Evolutionary conservation across 2,329 filamentous ascomycete genomes (phyloP), one percentile per base, ranked within the genome.

Genomic region (Sclerotinia glacialis): DNA sequence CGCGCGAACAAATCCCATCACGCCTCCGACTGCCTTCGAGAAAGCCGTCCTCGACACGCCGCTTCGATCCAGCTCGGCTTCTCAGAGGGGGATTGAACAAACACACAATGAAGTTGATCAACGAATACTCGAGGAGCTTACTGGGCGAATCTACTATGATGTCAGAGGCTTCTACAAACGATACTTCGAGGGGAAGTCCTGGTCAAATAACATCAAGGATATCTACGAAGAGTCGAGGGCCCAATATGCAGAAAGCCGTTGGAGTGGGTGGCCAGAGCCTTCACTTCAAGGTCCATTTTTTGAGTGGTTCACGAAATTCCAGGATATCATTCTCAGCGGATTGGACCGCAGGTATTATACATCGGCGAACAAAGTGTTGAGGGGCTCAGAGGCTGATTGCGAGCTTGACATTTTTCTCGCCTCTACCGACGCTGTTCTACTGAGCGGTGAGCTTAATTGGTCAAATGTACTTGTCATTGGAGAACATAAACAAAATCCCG

Each of bases 311-410:
- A 31, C 5, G 31, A 31, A 31, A 31, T 31, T 31, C 67, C 63
- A 74, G 65, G 69, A 72, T 50, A 68, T 62, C 66, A 40, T 72
- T 67, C 61, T 73, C 58, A 69, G 66, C 53, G 67, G 69, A 72
- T 67, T 71, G 66, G 11, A 63, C 66, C 65, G 63, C 34, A 71
- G 50, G 53, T 73, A 72, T 52, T 73, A 72, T 58, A 74, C 65
- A 71, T 72, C 65, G 67, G 69, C 69, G 64, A 74, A 72, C 62
- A 69, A 72, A 72, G 67, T 70, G 49, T 69, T 74, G 60, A 72
- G 63, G 55, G 70, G 69, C 61, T 31, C 5, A 31, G 7, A 31
- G 31, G 31, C 5, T 31, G 4, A 31, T 31, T 31, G 7, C 7
- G 7, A 31, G 31, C 4, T 31, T 31, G 4, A 31, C 7, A 31